Evolutionary conservation across 2,329 filamentous ascomycete species (phyloP), one percentile per base, ranked within the genome.

Genomic region (Claviceps arundinis): DNA sequence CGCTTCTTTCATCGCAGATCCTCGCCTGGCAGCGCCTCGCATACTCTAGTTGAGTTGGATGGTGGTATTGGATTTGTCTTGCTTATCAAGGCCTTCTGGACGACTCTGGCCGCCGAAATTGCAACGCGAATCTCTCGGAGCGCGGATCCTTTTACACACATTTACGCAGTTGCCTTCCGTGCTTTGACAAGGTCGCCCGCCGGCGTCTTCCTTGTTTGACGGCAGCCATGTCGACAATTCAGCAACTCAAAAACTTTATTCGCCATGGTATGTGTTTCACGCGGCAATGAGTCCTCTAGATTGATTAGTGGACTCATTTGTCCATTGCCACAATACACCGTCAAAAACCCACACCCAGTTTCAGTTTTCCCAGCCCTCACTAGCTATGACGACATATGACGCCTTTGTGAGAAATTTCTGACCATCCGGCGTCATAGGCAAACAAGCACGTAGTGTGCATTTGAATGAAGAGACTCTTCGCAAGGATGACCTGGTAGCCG

Each of bases 191-290:
- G 30, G 41, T 58, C 58, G 59, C 58, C 56, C 46, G 52, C 52
- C 53, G 55, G 55, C 58, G 54, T 50, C 22, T 9, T 26, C 8
- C 50, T 48, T 50, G 14, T 50, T 52, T 41, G 48, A 56, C 48
- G 42, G 55, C 51, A 60, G 61, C 55, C 61, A 82, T 82, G 79
- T 82, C 79, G 63, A 81, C 80, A 59, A 95, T 96, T 73, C 91
- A 96, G 74, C 93, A 93, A 67, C 81, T 96, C 62, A 96, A 97
- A 73, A 96, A 96, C 71, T 94, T 97, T 71, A 93, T 97, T 71
- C 87, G 91, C 59, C 91, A 96, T 76, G 91, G 80, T 82, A 72
- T 52, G 41, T 52, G 40, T 52, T 11, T 45, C 22, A 37, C 42
- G 46, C 26, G 8, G 46, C 45, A 50, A 38, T 19, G 19, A 40